Percentiles rank a stretch among this genome's conserved stretches.
Conservation (phyloP, 2,329 filamentous ascomycete species). For the Fusarium sp. region DNA sequence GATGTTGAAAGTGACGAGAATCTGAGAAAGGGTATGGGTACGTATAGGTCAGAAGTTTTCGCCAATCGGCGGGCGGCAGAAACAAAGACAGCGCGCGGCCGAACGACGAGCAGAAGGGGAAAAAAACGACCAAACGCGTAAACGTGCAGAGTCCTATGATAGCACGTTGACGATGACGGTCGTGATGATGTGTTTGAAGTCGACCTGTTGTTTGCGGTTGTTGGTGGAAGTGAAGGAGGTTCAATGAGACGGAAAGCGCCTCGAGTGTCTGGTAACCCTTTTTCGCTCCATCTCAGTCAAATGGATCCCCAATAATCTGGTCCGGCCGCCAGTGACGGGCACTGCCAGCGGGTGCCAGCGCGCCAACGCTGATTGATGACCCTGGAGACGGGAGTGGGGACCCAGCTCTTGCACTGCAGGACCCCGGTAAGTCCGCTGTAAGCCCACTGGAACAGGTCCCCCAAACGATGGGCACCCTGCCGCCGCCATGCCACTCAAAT, state of each 20-base stretch:
- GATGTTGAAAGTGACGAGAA: slow-evolving; percentile 35
- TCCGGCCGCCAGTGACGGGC: slow-evolving; percentile 2
- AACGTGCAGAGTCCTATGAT: neutral
- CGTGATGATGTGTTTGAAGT: slow-evolving; percentile 27
- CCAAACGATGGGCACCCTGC: neutral
- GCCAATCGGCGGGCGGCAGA: slow-evolving; percentile 35
- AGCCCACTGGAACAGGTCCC: slow-evolving; percentile 5
- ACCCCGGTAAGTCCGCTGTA: slow-evolving; percentile 18
- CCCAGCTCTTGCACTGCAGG: slow-evolving; percentile 5
- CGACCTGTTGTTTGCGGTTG: slow-evolving; percentile 19
- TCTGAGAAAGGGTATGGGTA: slow-evolving; percentile 39
- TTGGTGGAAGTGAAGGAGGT: slow-evolving; percentile 37
- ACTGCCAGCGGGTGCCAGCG: slow-evolving; percentile 19
- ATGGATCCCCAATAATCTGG: slow-evolving; percentile 18
- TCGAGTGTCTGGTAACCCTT: slow-evolving; percentile 41
- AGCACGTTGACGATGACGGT: slow-evolving; percentile 17
- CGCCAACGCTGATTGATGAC: slow-evolving; percentile 23
- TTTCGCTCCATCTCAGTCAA: slow-evolving; percentile 32
- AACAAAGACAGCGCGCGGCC: slow-evolving; percentile 34
- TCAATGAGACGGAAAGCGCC: slow-evolving; percentile 44
- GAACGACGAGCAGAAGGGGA: slow-evolving; percentile 24
- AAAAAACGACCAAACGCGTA: slow-evolving; percentile 14
- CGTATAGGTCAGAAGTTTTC: slow-evolving; percentile 47
- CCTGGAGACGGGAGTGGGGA: neutral
- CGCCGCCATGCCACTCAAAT: slow-evolving; percentile 32